Evolutionary conservation across 352 stramenopile species (phyloP).

Genomic region (Phytopythium boreale): DNA sequence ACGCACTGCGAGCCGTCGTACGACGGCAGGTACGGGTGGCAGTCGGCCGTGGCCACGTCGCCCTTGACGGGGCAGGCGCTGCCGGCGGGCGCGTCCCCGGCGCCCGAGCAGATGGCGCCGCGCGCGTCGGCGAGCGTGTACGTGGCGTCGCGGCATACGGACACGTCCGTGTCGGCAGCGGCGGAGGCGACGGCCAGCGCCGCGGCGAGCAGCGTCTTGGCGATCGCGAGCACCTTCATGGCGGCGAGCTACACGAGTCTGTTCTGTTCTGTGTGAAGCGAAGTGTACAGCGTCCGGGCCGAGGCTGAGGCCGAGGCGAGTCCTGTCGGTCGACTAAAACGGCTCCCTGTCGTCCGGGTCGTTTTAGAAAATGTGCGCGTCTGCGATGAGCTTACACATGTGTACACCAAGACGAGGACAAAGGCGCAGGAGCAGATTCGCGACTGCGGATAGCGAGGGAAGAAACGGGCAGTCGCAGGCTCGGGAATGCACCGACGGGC

Average conservation of each 20-base stretch:
- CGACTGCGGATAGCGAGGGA: neutral
- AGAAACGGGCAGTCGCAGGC: neutral
- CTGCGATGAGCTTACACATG: neutral
- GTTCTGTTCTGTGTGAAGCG: neutral
- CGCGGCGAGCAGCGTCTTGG: conserved; percentile 16
- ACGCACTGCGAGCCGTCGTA: conserved; percentile 33
- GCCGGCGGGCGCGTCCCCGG: conserved; percentile 6
- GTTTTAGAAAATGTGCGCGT: neutral
- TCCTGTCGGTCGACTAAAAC: neutral
- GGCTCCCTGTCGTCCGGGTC: neutral
- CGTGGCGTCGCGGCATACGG: conserved; percentile 42
- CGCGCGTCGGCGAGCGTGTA: conserved; percentile 22
- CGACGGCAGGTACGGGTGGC: conserved; percentile 37
- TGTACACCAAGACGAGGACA: too few relatives aligned
- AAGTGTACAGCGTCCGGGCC: too few relatives aligned
- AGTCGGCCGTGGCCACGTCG: conserved; percentile 33
- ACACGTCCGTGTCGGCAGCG: conserved; percentile 23
- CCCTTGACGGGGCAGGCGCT: conserved; percentile 20
- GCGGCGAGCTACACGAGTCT: too few relatives aligned
- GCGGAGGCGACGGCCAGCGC: conserved; percentile 15
- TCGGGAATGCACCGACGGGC: neutral
- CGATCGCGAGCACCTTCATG: conserved; percentile 17
- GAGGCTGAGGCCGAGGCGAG: too few relatives aligned
- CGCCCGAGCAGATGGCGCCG: conserved; percentile 19
- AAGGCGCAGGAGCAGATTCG: too few relatives aligned